Base-by-base conservation (phyloP, 257 asterid genomes). In the Knoxia roxburghii region DNA sequence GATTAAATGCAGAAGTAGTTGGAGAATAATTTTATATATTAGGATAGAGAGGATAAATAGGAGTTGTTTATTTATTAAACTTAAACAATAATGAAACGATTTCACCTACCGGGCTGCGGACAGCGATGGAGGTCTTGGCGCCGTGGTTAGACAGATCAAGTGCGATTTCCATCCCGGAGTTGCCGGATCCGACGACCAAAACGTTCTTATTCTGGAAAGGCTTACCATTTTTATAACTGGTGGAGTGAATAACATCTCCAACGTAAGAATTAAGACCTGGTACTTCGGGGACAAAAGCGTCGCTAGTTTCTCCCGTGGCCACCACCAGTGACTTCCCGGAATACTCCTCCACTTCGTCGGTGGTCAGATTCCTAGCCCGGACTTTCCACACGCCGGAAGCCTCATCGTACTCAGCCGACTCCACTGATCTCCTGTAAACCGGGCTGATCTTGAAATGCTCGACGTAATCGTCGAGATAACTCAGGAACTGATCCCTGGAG, bases 161-260 rank as follows among this genome's bases (percentile, higher is more conserved):
- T 1, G 95, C 95, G 53, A 91, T 85, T 27, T 91, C 98, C 94
- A 84, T 87, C 1, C 98, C 96, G 23, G 98, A 91, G 68, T 91
- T 91, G 18, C 97, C 98, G 55, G 94, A 77, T 29, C 98, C 98
- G 48, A 89, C 94, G 21, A 91, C 98, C 78, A 89, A 52, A 2
- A 85, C 94, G 4, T 26, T 75, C 20, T 82, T 80, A 0, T 78
- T 76, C 30, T 33, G 45, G 48, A 63, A 89, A 21, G 41, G 68
- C 12, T 76, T 63, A 1, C 88, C 98, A 18, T 85, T 87, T 46
- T 73, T 85, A 56, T 73, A 89, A 57, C 32, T 18, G 0, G 96
- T 91, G 7, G 95, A 84, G 61, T 91, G 98, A 69, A 91, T 13
- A 26, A 78, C 67, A 51, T 87, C 85, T 1, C 98, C 98, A 0